Percentiles rank a stretch among this genome's conserved stretches.
Evolutionary conservation across 2,329 filamentous ascomycete species (phyloP).

Genomic region (Neopestalotiopsis clavispora): DNA sequence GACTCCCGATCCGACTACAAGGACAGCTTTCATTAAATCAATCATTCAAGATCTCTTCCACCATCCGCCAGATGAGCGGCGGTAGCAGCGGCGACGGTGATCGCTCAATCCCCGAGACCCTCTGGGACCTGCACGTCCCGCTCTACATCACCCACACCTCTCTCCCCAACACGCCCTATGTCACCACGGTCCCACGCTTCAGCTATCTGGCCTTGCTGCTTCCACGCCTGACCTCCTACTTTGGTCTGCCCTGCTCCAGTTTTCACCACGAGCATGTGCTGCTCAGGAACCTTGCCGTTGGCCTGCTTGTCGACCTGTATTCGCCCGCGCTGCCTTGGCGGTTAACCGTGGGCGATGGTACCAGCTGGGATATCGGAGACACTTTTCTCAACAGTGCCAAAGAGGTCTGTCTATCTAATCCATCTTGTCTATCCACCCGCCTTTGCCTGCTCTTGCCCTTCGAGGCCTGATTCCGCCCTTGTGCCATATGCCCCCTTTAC

Average conservation of each 20-base stretch:
- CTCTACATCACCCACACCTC: slow-evolving; percentile 58
- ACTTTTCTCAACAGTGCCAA: slow-evolving; percentile 70
- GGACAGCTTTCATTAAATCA: background rate
- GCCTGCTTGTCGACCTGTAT: slow-evolving; percentile 59
- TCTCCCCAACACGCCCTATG: slow-evolving; percentile 52
- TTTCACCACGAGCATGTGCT: slow-evolving; percentile 55
- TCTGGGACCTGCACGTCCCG: slow-evolving; percentile 61
- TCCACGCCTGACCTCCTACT: slow-evolving; percentile 59
- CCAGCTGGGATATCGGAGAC: slow-evolving; percentile 64
- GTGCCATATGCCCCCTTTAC: too few relatives aligned
- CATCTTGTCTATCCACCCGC: background rate
- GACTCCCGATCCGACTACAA: too few relatives aligned
- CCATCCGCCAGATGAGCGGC: slow-evolving; percentile 8
- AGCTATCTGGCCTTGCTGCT: slow-evolving; percentile 63
- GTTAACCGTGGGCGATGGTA: slow-evolving; percentile 57
- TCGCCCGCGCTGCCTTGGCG: slow-evolving; percentile 59
- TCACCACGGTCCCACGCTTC: slow-evolving; percentile 61
- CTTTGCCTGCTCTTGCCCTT: background rate
- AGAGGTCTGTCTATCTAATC: slow-evolving; percentile 48
- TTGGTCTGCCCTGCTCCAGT: slow-evolving; percentile 58
- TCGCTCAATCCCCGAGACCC: slow-evolving; percentile 45
- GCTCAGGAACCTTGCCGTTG: slow-evolving; percentile 37
- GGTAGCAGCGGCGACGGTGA: background rate
- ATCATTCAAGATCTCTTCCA: background rate
- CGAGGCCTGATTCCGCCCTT: background rate